Percentiles rank a stretch among this genome's conserved stretches.
These are phyloP conservation scores for Globisporangium nagaii DNA, from an alignment of 352 stramenopile species.

Conservation along the genomic window DNA sequence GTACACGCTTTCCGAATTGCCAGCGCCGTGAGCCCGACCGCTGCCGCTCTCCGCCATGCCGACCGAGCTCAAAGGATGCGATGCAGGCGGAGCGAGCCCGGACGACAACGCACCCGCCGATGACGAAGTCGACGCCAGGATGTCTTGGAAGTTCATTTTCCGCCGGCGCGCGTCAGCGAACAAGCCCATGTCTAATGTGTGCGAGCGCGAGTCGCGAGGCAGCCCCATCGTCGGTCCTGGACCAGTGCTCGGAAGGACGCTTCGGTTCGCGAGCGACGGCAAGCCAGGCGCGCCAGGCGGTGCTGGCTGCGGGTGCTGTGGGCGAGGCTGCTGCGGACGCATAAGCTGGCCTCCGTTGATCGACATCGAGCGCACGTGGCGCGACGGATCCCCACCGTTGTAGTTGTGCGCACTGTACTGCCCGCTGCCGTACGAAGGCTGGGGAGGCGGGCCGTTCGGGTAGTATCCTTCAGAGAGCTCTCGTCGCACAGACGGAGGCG, in stretches of 20 bases:
- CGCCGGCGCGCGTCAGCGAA: constrained; percentile 70
- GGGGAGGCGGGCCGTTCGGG: constrained; percentile 10
- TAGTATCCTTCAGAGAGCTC: constrained; percentile 34
- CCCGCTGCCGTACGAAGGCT: constrained; percentile 11
- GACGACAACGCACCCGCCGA: neutral
- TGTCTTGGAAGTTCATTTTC: constrained; percentile 89
- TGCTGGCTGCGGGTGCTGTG: constrained; percentile 3
- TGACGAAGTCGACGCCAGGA: constrained; percentile 53
- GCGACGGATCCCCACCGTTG: constrained; percentile 18
- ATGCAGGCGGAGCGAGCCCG: neutral
- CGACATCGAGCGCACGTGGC: constrained; percentile 53
- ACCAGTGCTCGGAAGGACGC: constrained; percentile 22
- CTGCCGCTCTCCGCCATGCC: constrained; percentile 10
- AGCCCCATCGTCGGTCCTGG: constrained; percentile 57
- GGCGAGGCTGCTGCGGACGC: constrained; percentile 17
- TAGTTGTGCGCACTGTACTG: constrained; percentile 10
- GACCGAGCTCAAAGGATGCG: constrained; percentile 1
- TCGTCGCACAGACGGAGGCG: constrained; percentile 35
- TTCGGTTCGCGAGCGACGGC: constrained; percentile 57
- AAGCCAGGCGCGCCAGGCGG: constrained; percentile 24
- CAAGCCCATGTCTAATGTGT: constrained; percentile 81
- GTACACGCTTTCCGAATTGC: constrained; percentile 53
- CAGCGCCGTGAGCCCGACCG: neutral
- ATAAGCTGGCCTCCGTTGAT: constrained; percentile 51
- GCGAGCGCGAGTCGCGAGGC: constrained; percentile 71